Evolutionary conservation across 129 eudicot genomes (phyloP), one percentile per base, ranked within the genome.

Genomic region (Helianthus tuberosus): DNA sequence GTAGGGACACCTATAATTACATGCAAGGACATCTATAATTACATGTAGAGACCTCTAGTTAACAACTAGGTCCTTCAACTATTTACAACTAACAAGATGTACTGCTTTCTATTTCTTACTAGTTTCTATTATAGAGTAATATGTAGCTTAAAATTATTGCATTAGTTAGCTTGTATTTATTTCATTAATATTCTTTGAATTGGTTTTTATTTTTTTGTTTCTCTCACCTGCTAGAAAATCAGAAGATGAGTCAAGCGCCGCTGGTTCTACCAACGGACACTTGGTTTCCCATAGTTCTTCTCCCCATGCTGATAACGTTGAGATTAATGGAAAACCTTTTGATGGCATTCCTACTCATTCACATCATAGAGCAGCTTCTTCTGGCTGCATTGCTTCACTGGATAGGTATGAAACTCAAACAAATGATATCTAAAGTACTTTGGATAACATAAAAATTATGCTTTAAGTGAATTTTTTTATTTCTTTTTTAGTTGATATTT

Each of bases 221-320:
- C 54, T 48, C 50, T 76, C 63, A 71, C 41, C 81, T 55, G 69
- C 78, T 64, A 89, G 90, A 71, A 88, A 71, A 75, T 67, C 83
- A 15, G 96, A 80, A 64, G 97, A 90, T 61, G 91, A 86, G 55
- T 61, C 57, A 55, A 83, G 89, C 59, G 16, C 80, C 49, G 53
- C 84, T 23, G 75, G 88, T 71, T 82, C 88, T 68, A 77, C 75
- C 60, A 69, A 78, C 9, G 96, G 88, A 66, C 85, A 75, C 48
- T 60, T 78, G 20, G 62, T 66, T 4, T 82, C 92, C 3, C 84
- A 75, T 51, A 82, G 64, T 62, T 73, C 73, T 17, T 81, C 93
- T 77, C 93, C 89, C 7, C 75, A 82, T 57, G 74, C 61, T 71
- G 92, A 77, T 38, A 79, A 68, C 32, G 58, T 60, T 41, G 86